A percentile compares a stretch with the other conserved stretches of the same genome.
These are phyloP conservation scores for Hymenoscyphus albidus DNA, from an alignment of 2,329 filamentous ascomycete genomes.

Conservation along the genomic window DNA sequence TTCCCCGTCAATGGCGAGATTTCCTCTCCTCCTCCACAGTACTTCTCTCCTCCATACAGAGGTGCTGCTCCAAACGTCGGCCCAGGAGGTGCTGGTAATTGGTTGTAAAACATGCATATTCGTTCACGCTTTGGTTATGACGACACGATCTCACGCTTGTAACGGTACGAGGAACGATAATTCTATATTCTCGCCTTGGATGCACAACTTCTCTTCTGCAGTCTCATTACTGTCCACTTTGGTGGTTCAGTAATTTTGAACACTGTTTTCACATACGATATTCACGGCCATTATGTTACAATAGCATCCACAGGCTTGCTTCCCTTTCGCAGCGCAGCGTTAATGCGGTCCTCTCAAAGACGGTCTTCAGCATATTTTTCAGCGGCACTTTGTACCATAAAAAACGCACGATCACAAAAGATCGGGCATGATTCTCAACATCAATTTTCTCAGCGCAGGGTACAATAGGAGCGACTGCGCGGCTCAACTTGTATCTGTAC, in stretches of 20 bases:
- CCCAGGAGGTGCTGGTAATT: conserved; percentile 26
- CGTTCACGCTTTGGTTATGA: conserved; percentile 28
- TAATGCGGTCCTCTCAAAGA: conserved; percentile 31
- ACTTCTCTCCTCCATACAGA: conserved; percentile 31
- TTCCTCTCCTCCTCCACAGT: conserved; percentile 19
- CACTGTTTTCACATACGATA: conserved; percentile 35
- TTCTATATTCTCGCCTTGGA: conserved; percentile 31
- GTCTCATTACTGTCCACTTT: conserved; percentile 9
- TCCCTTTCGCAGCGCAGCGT: conserved; percentile 28
- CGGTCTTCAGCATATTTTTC: conserved; percentile 24
- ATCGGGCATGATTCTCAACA: conserved; percentile 30
- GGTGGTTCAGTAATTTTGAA: conserved; percentile 21
- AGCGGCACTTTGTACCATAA: conserved; percentile 36
- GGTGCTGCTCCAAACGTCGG: conserved; percentile 18
- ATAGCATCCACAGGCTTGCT: conserved; percentile 31
- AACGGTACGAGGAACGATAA: conserved; percentile 36
- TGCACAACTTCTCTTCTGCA: conserved; percentile 19
- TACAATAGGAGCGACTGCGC: conserved; percentile 34
- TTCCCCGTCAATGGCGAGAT: conserved; percentile 30
- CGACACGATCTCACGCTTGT: conserved; percentile 36
- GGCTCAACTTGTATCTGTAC: conserved; percentile 36
- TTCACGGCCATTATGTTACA: conserved; percentile 37
- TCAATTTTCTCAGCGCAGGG: conserved; percentile 32
- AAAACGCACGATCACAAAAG: conserved; percentile 31
- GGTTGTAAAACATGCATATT: conserved; percentile 27